Conservation (phyloP, 1,284 basidiomycete species). For the Schizophyllum amplum region DNA sequence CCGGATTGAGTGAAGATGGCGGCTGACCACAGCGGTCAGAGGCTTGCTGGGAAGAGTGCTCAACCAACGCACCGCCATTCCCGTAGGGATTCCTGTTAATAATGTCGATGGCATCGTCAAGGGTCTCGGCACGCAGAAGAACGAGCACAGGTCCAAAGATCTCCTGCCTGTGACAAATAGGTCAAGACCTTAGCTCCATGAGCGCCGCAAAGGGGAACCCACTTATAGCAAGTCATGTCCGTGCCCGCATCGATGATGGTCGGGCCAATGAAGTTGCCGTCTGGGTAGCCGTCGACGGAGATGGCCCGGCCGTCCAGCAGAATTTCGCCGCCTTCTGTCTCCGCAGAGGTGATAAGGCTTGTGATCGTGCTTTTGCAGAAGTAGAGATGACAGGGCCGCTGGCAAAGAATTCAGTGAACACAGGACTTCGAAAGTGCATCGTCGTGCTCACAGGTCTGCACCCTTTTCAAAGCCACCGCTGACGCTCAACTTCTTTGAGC, state of each 20-base stretch:
- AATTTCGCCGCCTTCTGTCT: conserved; percentile 83
- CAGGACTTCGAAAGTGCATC: conserved; percentile 3
- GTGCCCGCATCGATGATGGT: conserved; percentile 82
- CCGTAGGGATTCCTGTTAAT: conserved; percentile 89
- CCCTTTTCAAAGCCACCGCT: conserved; percentile 86
- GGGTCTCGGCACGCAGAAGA: conserved; percentile 73
- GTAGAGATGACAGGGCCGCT: conserved; percentile 95
- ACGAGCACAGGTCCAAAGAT: conserved; percentile 93
- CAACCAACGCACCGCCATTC: conserved; percentile 94
- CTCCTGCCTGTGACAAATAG: conserved; percentile 57
- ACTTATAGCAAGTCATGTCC: conserved; percentile 87
- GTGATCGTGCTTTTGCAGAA: conserved; percentile 77
- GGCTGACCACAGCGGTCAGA: conserved; percentile 25
- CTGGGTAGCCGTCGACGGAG: conserved; percentile 67
- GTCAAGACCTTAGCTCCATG: conserved; percentile 3
- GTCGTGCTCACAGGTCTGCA: conserved; percentile 67
- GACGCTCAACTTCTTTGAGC: conserved; percentile 77
- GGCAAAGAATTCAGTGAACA: conserved; percentile 9
- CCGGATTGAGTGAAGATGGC: conserved; percentile 96
- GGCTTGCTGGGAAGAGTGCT: conserved; percentile 48
- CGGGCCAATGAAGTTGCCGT: conserved; percentile 95
- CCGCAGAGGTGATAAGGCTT: conserved; percentile 72
- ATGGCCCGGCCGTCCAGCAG: conserved; percentile 79
- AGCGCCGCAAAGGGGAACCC: conserved; percentile 9
- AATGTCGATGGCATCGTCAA: conserved; percentile 88